phyloP scores from a whole-genome alignment of 2,329 filamentous ascomycete species.

The Dissoconium aciculare region DNA sequence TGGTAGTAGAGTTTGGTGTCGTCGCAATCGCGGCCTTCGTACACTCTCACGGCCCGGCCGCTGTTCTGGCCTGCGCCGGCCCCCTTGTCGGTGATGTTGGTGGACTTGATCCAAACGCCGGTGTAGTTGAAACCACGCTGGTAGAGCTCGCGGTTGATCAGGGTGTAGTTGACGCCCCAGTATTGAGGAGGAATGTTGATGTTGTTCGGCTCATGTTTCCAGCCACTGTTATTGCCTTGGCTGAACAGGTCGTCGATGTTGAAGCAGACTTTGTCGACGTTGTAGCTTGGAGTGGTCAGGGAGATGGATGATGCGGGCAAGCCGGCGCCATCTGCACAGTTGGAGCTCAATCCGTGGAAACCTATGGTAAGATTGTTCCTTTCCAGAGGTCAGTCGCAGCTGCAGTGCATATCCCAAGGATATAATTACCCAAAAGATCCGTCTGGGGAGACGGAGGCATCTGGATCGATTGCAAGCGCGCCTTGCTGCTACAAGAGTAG shows the following conservation, averaged over 20 bases:
- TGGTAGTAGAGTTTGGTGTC: no score
- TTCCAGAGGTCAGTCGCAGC: no score
- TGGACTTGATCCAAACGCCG: background rate
- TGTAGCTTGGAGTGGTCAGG: background rate
- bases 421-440: no score
- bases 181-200: background rate
- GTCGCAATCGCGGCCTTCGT: no score
- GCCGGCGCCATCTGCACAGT: background rate
- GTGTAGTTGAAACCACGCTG: background rate
- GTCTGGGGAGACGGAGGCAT: no score
- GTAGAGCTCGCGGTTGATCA: background rate
- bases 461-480: no score
- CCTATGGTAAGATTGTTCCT: no score
- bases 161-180: background rate
- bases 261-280: no score
- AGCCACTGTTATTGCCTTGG: background rate
- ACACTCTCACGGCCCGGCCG: no score
- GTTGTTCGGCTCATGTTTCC: background rate
- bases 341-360: no score
- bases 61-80: slow-evolving; percentile 1
- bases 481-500: no score
- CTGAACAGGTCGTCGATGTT: background rate
- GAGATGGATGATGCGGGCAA: background rate
- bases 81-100: background rate
- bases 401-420: no score